phyloP scores from a whole-genome alignment of 306 rosid genomes.

The Malus asiatica region DNA sequence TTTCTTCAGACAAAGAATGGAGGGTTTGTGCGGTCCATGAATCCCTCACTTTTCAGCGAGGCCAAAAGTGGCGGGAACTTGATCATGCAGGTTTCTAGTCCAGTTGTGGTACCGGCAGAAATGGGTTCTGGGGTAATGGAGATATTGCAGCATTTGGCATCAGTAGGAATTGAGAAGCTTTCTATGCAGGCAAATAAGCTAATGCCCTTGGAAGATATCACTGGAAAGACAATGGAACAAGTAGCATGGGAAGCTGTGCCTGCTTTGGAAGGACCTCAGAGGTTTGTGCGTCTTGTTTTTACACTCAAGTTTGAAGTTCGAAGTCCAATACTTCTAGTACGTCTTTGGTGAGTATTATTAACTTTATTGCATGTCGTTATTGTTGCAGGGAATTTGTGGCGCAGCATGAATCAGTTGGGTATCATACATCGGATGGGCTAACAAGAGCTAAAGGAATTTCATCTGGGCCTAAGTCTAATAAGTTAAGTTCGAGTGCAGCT shows the following conservation, averaged over 20 bases:
- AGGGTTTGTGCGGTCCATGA: slow-evolving; percentile 77
- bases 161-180: slow-evolving; percentile 88
- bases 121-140: slow-evolving; percentile 88
- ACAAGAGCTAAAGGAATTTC: slow-evolving; percentile 27
- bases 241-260: slow-evolving; percentile 78
- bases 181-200: slow-evolving; percentile 84
- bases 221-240: slow-evolving; percentile 90
- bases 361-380: slow-evolving; percentile 9
- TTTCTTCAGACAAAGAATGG: slow-evolving; percentile 75
- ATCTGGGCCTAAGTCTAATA: slow-evolving; percentile 28
- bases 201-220: slow-evolving; percentile 85
- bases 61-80: slow-evolving; percentile 57
- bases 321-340: background rate
- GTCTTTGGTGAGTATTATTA: background rate
- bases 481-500: slow-evolving; percentile 25
- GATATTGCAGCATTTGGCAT: slow-evolving; percentile 65
- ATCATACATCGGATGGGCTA: slow-evolving; percentile 27
- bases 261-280: slow-evolving; percentile 41
- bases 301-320: background rate
- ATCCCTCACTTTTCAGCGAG: slow-evolving; percentile 59
- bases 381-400: slow-evolving; percentile 41
- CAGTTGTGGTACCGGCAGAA: slow-evolving; percentile 86
- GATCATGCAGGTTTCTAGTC: slow-evolving; percentile 85
- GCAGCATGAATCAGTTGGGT: slow-evolving; percentile 40
- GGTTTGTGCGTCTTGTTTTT: slow-evolving; percentile 40